A percentile compares a stretch with the other conserved stretches of the same genome.
phyloP scores from a whole-genome alignment of 2,329 filamentous ascomycete species.

The Talaromyces pinophilus region DNA sequence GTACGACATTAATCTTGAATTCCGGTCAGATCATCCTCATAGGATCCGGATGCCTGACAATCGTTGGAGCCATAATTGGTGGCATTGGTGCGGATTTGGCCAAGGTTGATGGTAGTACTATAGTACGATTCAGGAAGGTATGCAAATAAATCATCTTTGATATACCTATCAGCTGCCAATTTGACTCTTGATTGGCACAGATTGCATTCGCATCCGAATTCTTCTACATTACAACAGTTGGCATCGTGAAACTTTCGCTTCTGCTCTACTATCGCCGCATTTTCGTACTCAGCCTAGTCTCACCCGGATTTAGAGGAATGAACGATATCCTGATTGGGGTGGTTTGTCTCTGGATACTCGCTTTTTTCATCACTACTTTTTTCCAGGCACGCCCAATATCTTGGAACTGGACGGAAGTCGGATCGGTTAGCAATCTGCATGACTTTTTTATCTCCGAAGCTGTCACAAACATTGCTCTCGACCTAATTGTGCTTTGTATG shows the following conservation, averaged over 20 bases:
- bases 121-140: slow-evolving; percentile 16
- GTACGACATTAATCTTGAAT: not conserved
- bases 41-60: slow-evolving; percentile 14
- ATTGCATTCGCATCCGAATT: slow-evolving; percentile 17
- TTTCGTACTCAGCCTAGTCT: slow-evolving; percentile 12
- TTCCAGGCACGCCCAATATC: slow-evolving; percentile 14
- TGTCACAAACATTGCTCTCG: slow-evolving; percentile 12
- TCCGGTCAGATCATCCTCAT: slow-evolving; percentile 2
- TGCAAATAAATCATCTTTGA: not conserved
- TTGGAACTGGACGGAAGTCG: slow-evolving; percentile 18
- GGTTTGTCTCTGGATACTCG: slow-evolving; percentile 6
- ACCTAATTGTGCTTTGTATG: slow-evolving; percentile 17
- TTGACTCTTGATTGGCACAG: not conserved
- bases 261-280: slow-evolving; percentile 17
- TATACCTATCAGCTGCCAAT: too few species aligned
- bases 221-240: slow-evolving; percentile 19
- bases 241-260: slow-evolving; percentile 12
- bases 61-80: slow-evolving; percentile 12
- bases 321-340: slow-evolving; percentile 10
- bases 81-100: slow-evolving; percentile 16
- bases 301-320: not conserved
- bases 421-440: slow-evolving; percentile 17
- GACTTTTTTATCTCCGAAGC: slow-evolving; percentile 18
- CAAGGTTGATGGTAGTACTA: not conserved
- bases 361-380: slow-evolving; percentile 12